Percentiles rank a stretch among this genome's conserved stretches.
Conservation (phyloP, 140 eudicot genomes). For the Stevia rebaudiana region DNA sequence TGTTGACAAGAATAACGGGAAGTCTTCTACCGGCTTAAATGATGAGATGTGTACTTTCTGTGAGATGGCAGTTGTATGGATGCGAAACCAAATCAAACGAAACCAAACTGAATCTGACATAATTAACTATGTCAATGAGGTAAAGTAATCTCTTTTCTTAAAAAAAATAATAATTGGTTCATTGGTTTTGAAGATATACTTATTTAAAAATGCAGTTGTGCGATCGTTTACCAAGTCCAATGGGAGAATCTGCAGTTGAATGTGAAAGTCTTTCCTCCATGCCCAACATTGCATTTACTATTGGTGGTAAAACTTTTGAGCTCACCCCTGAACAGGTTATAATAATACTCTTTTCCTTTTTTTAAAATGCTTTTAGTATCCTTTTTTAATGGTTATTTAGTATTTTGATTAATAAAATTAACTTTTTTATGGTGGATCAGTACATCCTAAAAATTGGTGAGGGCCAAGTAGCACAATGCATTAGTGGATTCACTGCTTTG, state of each 20-base stretch:
- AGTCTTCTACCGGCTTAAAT: slow-evolving; percentile 32
- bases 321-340: slow-evolving; percentile 77
- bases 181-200: not conserved
- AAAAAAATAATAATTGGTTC: not conserved
- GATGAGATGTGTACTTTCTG: slow-evolving; percentile 82
- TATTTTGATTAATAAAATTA: not conserved
- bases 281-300: slow-evolving; percentile 67
- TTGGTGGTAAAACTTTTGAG: slow-evolving; percentile 47
- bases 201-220: slow-evolving; percentile 50
- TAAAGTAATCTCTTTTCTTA: not conserved
- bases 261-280: slow-evolving; percentile 44
- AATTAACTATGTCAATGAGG: slow-evolving; percentile 54
- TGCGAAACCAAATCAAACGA: slow-evolving; percentile 55
- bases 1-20: slow-evolving; percentile 44
- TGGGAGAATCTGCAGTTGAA: slow-evolving; percentile 60
- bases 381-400: not conserved
- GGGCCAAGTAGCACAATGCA: slow-evolving; percentile 53
- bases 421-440: slow-evolving; percentile 34
- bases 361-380: not conserved
- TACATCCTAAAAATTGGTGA: slow-evolving; percentile 65
- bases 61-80: slow-evolving; percentile 92
- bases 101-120: slow-evolving; percentile 66
- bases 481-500: slow-evolving; percentile 76
- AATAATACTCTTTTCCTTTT: not conserved
- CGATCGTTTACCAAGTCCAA: slow-evolving; percentile 68